phyloP scores from a whole-genome alignment of 2,329 filamentous ascomycete genomes.

The Cladosporium sp. region DNA sequence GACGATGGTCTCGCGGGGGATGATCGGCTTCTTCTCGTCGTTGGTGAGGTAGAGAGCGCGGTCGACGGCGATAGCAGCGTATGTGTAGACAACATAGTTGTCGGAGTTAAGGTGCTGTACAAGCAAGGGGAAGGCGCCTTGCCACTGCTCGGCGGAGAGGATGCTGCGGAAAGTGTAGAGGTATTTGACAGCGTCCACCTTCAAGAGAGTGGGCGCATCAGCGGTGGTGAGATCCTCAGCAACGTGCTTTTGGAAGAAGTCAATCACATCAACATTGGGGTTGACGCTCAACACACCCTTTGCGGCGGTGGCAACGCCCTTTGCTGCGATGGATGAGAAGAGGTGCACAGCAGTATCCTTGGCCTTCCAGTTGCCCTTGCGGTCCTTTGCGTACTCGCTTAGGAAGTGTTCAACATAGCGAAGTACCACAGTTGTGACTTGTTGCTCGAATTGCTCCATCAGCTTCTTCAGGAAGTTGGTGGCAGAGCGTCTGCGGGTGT shows the following conservation, averaged over 20 bases:
- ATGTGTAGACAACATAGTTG: constrained; percentile 97
- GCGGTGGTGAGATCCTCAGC: constrained; percentile 81
- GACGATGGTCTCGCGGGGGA: constrained; percentile 75
- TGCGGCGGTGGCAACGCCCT: constrained; percentile 80
- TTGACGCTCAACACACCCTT: constrained; percentile 93
- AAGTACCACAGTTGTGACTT: constrained; percentile 84
- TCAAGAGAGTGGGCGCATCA: constrained; percentile 77
- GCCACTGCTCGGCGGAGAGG: constrained; percentile 88
- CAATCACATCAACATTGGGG: constrained; percentile 71
- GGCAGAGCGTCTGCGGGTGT: constrained; percentile 86
- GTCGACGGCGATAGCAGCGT: constrained; percentile 95
- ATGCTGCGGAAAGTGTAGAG: constrained; percentile 96
- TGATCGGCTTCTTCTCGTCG: constrained; percentile 72
- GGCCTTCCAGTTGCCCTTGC: constrained; percentile 79
- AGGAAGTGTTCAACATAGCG: constrained; percentile 87
- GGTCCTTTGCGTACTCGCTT: constrained; percentile 67
- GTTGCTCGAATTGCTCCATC: constrained; percentile 80
- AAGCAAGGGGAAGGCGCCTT: constrained; percentile 80
- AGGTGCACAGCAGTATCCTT: constrained; percentile 99
- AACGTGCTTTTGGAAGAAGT: constrained; percentile 93
- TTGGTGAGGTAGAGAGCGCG: constrained; percentile 82
- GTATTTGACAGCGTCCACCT: constrained; percentile 98
- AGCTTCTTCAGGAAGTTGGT: constrained; percentile 92
- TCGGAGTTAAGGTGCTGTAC: constrained; percentile 86
- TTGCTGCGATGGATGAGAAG: constrained; percentile 90